These are phyloP conservation scores for Backusella tarrabulga DNA, from an alignment of 192 early-diverging fungal species.

Conservation along the genomic window DNA sequence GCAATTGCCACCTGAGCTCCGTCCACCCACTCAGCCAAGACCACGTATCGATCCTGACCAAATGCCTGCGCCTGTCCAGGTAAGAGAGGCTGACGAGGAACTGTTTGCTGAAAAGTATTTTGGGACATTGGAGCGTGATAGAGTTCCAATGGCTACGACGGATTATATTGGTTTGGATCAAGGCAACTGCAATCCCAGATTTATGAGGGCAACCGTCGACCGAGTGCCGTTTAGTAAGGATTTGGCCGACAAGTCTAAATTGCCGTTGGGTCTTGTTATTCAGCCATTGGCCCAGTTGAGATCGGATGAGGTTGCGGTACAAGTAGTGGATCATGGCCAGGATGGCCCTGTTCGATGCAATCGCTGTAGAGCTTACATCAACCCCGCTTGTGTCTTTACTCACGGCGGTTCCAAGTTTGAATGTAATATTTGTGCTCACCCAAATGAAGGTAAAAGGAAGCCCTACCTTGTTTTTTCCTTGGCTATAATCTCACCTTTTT, in stretches of 20 bases:
- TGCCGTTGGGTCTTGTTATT: constrained; percentile 87
- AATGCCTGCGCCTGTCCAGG: constrained; percentile 87
- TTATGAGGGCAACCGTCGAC: constrained; percentile 88
- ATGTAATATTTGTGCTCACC: constrained; percentile 89
- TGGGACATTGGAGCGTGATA: constrained; percentile 64
- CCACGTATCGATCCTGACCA: constrained; percentile 93
- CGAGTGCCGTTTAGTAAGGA: constrained; percentile 87
- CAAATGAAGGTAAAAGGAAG: constrained; percentile 66
- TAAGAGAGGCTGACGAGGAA: constrained; percentile 82
- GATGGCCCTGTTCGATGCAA: constrained; percentile 87
- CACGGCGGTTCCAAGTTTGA: constrained; percentile 90
- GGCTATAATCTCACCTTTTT: not conserved
- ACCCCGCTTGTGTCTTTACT: constrained; percentile 83
- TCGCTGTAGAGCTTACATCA: constrained; percentile 95
- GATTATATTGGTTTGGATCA: constrained; percentile 87
- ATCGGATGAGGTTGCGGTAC: constrained; percentile 84
- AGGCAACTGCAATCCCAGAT: constrained; percentile 89
- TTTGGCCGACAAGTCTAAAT: constrained; percentile 67
- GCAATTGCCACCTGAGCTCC: constrained; percentile 26
- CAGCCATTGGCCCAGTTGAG: constrained; percentile 91
- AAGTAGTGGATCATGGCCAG: constrained; percentile 87
- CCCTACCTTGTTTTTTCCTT: no score
- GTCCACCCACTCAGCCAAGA: constrained; percentile 33
- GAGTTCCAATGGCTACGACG: constrained; percentile 81
- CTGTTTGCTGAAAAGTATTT: constrained; percentile 68